Evolutionary conservation across 2,329 filamentous ascomycete species (phyloP).

Genomic region (Trichoderma afroharzianum): DNA sequence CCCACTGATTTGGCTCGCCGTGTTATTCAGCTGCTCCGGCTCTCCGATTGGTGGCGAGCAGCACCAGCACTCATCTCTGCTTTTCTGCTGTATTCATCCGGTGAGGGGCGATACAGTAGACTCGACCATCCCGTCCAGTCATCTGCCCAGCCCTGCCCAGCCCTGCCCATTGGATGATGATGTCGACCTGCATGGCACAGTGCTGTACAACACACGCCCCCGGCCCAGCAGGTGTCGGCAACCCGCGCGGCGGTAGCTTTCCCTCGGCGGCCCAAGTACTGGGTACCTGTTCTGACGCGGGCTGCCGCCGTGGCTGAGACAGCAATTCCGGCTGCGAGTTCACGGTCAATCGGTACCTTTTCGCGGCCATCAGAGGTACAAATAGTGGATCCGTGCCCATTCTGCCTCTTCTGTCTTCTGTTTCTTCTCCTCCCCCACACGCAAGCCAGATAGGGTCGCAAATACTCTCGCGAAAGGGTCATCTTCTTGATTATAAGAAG

Average conservation of each 20-base stretch:
- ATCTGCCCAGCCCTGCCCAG: neutral
- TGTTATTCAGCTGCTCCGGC: neutral
- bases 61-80: neutral
- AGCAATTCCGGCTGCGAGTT: constrained; percentile 13
- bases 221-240: neutral
- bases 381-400: constrained; percentile 24
- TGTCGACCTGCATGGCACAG: constrained; percentile 8
- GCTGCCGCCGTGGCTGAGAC: constrained; percentile 14
- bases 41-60: neutral
- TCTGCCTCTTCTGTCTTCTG: constrained; percentile 38
- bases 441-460: constrained; percentile 57
- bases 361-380: constrained; percentile 1
- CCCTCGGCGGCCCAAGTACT: constrained; percentile 2
- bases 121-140: neutral
- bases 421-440: constrained; percentile 44
- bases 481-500: constrained; percentile 43
- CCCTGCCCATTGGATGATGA: neutral
- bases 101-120: neutral
- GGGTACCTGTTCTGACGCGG: neutral
- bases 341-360: constrained; percentile 13
- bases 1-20: constrained; percentile 6
- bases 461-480: constrained; percentile 49
- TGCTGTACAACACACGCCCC: neutral
- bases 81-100: neutral
- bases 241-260: neutral